These are phyloP conservation scores for Camptophora hylomeconis DNA, from an alignment of 2,329 filamentous ascomycete genomes.

Conservation along the genomic window DNA sequence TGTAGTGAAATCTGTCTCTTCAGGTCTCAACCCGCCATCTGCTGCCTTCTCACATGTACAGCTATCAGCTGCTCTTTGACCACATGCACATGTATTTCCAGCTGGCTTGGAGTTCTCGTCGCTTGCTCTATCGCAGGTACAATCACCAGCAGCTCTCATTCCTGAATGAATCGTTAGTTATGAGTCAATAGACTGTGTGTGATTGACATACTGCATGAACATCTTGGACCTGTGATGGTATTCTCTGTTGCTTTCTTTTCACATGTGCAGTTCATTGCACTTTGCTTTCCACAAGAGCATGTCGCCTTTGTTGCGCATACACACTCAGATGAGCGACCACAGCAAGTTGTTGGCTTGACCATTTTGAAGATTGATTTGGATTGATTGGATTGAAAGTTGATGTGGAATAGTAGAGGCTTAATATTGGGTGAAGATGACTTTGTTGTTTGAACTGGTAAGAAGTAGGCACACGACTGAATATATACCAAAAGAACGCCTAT, in stretches of 20 bases:
- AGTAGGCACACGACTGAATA: no score
- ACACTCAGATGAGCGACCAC: constrained; percentile 44
- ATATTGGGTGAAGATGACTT: no score
- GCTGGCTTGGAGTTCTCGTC: constrained; percentile 53
- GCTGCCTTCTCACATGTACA: constrained; percentile 75
- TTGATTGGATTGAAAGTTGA: constrained; percentile 1
- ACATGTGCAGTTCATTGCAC: constrained; percentile 77
- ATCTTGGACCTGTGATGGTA: constrained; percentile 55
- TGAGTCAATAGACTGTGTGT: not conserved
- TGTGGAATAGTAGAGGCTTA: not conserved
- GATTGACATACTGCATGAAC: constrained; percentile 57
- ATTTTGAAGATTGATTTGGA: constrained; percentile 20
- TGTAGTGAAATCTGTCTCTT: constrained; percentile 83
- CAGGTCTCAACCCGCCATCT: constrained; percentile 47
- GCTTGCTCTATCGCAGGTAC: constrained; percentile 63
- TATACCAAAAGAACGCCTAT: no score
- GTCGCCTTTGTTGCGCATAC: constrained; percentile 46
- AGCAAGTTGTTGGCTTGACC: constrained; percentile 43
- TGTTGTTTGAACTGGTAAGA: no score
- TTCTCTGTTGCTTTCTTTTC: constrained; percentile 67
- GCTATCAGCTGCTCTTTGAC: constrained; percentile 58
- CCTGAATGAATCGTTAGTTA: constrained; percentile 25
- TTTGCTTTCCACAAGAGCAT: constrained; percentile 83
- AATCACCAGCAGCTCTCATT: constrained; percentile 63
- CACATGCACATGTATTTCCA: constrained; percentile 62